A percentile compares a stretch with the other conserved stretches of the same genome.
These are phyloP conservation scores for Bertia moriformis DNA, from an alignment of 2,329 filamentous ascomycete species.

Conservation along the genomic window DNA sequence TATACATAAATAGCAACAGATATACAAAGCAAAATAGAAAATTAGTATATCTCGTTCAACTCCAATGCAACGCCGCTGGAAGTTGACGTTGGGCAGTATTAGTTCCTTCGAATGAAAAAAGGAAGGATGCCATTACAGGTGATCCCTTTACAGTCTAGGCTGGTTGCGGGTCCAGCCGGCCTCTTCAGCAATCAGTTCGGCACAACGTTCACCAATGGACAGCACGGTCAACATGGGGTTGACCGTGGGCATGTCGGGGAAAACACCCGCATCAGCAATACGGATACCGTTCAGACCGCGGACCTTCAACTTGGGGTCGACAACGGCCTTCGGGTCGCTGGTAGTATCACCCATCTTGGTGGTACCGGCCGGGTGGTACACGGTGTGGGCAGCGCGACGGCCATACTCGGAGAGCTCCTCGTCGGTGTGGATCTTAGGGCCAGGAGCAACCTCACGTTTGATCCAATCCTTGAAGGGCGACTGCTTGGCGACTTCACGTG, in stretches of 20 bases:
- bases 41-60: too few relatives aligned
- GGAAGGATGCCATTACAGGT: too few relatives aligned
- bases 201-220: constrained; percentile 67
- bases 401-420: constrained; percentile 73
- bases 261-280: constrained; percentile 76
- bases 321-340: constrained; percentile 60
- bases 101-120: too few relatives aligned
- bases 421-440: constrained; percentile 58
- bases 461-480: constrained; percentile 72
- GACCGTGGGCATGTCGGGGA: constrained; percentile 73
- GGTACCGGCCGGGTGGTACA: constrained; percentile 80
- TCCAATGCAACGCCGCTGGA: too few relatives aligned
- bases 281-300: constrained; percentile 59
- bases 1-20: too few relatives aligned
- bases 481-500: constrained; percentile 62
- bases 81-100: too few relatives aligned
- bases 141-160: not conserved
- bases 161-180: constrained; percentile 39
- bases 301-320: constrained; percentile 62
- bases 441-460: constrained; percentile 68
- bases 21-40: too few relatives aligned
- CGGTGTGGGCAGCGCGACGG: constrained; percentile 67
- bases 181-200: constrained; percentile 68
- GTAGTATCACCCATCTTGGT: constrained; percentile 74
- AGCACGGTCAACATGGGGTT: constrained; percentile 87